These are phyloP conservation scores for Acacia pycnantha DNA, from an alignment of 331 rosid species.

Conservation along the genomic window DNA sequence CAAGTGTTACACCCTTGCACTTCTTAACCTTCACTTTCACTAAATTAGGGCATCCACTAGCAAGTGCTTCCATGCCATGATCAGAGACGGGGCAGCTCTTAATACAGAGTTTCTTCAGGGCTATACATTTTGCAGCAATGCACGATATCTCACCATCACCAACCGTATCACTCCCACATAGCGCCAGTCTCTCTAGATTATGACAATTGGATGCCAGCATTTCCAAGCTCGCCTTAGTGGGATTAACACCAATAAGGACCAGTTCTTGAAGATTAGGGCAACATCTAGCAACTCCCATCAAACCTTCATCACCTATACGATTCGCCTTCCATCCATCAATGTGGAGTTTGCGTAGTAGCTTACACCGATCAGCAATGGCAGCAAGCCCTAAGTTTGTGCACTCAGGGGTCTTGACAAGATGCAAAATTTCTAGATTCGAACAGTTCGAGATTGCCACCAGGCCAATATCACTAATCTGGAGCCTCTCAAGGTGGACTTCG, in stretches of 20 bases:
- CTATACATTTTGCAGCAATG: constrained; percentile 85
- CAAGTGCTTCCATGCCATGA: constrained; percentile 78
- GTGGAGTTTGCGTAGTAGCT: constrained; percentile 85
- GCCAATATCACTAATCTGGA: constrained; percentile 78
- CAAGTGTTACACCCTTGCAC: constrained; percentile 76
- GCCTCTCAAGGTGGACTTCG: constrained; percentile 90
- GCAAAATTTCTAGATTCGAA: constrained; percentile 80
- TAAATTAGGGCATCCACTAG: constrained; percentile 90
- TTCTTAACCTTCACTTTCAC: constrained; percentile 97
- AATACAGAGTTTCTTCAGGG: constrained; percentile 92
- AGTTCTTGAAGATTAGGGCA: constrained; percentile 86
- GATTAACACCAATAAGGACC: constrained; percentile 92
- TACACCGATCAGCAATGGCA: constrained; percentile 74
- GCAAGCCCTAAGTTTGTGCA: constrained; percentile 77
- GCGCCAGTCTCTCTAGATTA: constrained; percentile 86
- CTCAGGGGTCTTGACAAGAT: constrained; percentile 90
- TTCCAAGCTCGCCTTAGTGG: constrained; percentile 77
- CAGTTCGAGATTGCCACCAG: constrained; percentile 68
- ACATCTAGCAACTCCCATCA: constrained; percentile 69
- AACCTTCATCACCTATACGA: constrained; percentile 86
- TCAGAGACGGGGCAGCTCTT: constrained; percentile 93
- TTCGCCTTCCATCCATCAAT: constrained; percentile 96
- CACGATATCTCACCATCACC: constrained; percentile 87
- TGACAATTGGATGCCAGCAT: constrained; percentile 77
- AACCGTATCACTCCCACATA: constrained; percentile 92